Conservation (phyloP, 169 alveolate species). For the Plasmodium vivax region DNA sequence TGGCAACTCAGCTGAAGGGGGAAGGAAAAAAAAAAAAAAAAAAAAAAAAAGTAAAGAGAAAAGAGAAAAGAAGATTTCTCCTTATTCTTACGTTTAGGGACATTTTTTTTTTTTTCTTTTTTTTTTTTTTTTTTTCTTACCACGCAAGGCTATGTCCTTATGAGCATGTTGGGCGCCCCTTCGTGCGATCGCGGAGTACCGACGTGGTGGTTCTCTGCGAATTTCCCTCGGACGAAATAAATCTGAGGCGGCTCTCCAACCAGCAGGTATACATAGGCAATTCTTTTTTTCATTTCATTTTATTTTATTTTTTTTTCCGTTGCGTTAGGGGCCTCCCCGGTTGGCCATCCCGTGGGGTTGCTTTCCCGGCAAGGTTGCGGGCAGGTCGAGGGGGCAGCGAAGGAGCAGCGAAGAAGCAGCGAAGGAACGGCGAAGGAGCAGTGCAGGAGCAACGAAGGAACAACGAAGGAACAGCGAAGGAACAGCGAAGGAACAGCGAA, state of each 20-base stretch:
- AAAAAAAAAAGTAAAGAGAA: too few relatives aligned
- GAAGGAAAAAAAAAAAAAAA: too few relatives aligned
- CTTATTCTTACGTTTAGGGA: neutral
- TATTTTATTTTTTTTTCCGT: too few relatives aligned
- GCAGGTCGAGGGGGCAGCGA: neutral
- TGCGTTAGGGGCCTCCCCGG: neutral
- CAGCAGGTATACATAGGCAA: neutral
- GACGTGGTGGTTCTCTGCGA: neutral
- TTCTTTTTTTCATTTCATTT: too few relatives aligned
- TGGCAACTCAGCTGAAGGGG: neutral
- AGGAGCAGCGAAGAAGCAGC: neutral
- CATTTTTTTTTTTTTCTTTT: neutral
- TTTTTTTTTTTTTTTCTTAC: too few relatives aligned
- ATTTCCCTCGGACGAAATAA: neutral
- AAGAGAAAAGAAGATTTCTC: too few relatives aligned
- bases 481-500: neutral
- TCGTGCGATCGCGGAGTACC: neutral
- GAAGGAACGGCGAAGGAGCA: neutral
- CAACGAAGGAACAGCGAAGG: neutral
- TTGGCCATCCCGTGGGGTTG: neutral
- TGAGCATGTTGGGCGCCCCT: neutral
- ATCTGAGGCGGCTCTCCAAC: neutral
- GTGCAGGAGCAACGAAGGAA: neutral
- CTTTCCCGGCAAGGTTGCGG: neutral
- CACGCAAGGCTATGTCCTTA: neutral